Evolutionary conservation across 2,329 filamentous ascomycete genomes (phyloP), one percentile per base, ranked within the genome.

Genomic region (Chrysosporium keratinophilum): DNA sequence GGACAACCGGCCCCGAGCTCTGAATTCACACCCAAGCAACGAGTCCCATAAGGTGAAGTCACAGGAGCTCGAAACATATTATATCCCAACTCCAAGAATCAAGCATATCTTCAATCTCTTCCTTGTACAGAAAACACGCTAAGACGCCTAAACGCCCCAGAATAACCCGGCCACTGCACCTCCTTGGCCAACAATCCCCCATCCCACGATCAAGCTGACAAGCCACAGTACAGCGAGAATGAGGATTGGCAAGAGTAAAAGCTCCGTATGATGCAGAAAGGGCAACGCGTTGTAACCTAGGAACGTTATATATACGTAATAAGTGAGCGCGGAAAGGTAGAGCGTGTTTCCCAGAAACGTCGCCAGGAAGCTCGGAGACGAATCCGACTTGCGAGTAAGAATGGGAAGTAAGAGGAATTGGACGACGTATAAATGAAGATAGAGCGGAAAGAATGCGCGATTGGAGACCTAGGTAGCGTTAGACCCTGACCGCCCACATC

Each of bases 301-400:
- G 65, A 85, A 85, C 7, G 79, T 83, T 61, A 85, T 82, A 59
- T 84, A 77, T 63, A 79, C 81, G 67, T 85, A 85, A 68, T 85
- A 85, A 28, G 76, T 76, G 50, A 83, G 69, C 0, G 81, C 82
- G 37, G 81, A 71, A n/a, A 85, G 74, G 62, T 85, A 85, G 59
- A 85, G 75, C 1, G 80, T 77, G 63, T 85, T 85, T 28, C 81
- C 80, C 35, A 85, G 72, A 57, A 85, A 77, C 19, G 79, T 73
- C 33, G 70, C 67, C 34, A 73, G 62, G 55, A 71, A 70, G 52
- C 72, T 70, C 64, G 51, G 69, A 64, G 37, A 82, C 80, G 70
- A 44, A 33, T 64, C 67, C 42, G 69, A 67, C 41, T 63, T 66
- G 54, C 68, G 71, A 15, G 71, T 72, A 43, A 74, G 67, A 20